These are phyloP conservation scores for Purshia tridentata DNA, from an alignment of 306 rosid species.

Conservation along the genomic window DNA sequence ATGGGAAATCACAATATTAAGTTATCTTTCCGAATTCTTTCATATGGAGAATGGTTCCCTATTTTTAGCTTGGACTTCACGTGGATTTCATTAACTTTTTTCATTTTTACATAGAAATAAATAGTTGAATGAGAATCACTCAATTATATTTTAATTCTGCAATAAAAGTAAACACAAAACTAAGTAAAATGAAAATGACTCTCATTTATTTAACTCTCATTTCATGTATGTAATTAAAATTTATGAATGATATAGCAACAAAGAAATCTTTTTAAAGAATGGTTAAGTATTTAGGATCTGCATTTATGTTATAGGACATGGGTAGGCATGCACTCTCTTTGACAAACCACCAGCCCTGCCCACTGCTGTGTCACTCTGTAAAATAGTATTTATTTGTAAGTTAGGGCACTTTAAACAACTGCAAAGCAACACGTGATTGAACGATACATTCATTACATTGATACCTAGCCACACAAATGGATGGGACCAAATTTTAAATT, in stretches of 20 bases:
- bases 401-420: background rate
- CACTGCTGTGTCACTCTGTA: background rate
- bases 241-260: background rate
- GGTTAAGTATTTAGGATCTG: background rate
- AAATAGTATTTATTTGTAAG: background rate
- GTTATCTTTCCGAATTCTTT: too few species aligned
- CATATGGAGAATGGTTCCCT: too few species aligned
- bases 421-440: constrained; percentile 13
- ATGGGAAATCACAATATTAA: too few species aligned
- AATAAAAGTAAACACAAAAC: too few species aligned
- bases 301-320: background rate
- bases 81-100: too few species aligned
- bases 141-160: too few species aligned
- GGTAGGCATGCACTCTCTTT: background rate
- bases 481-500: background rate
- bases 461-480: too few species aligned
- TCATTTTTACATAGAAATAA: too few species aligned
- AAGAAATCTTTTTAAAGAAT: background rate
- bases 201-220: too few species aligned
- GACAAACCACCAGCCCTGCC: background rate
- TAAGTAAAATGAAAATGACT: too few species aligned
- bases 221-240: background rate
- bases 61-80: too few species aligned
- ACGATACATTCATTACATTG: background rate
- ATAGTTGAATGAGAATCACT: too few species aligned